These are phyloP conservation scores for Melaleuca quinquenervia DNA, from an alignment of 345 rosid species.

Conservation along the genomic window DNA sequence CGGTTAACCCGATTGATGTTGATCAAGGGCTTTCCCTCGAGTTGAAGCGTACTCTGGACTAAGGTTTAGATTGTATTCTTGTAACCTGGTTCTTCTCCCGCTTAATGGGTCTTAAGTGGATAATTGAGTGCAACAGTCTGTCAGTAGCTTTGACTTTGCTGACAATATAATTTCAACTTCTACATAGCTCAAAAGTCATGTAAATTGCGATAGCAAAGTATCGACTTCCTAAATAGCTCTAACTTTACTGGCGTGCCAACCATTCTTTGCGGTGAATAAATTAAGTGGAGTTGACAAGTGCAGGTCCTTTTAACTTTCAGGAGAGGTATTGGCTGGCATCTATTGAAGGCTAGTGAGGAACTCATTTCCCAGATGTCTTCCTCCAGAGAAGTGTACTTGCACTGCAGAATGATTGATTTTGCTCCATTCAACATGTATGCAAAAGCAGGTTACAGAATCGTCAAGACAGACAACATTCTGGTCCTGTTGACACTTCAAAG, in stretches of 20 bases:
- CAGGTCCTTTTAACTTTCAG: conserved; percentile 25
- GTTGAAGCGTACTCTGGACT: neutral
- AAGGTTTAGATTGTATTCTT: neutral
- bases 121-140: neutral
- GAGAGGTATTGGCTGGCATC: conserved; percentile 91
- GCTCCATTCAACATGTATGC: conserved; percentile 84
- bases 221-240: neutral
- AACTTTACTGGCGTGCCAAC: neutral
- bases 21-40: neutral
- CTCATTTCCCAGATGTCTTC: conserved; percentile 51
- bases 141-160: neutral
- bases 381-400: conserved; percentile 64
- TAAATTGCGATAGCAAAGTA: neutral
- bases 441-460: conserved; percentile 72
- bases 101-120: neutral
- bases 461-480: conserved; percentile 59
- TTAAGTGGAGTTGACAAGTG: neutral
- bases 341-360: conserved; percentile 86
- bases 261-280: neutral
- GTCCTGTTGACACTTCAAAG: conserved; percentile 67
- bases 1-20: neutral
- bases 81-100: neutral
- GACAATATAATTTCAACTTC: neutral
- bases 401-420: conserved; percentile 81
- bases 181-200: neutral